Conservation (phyloP, 805 yeast genomes). For the Pichia californica region DNA sequence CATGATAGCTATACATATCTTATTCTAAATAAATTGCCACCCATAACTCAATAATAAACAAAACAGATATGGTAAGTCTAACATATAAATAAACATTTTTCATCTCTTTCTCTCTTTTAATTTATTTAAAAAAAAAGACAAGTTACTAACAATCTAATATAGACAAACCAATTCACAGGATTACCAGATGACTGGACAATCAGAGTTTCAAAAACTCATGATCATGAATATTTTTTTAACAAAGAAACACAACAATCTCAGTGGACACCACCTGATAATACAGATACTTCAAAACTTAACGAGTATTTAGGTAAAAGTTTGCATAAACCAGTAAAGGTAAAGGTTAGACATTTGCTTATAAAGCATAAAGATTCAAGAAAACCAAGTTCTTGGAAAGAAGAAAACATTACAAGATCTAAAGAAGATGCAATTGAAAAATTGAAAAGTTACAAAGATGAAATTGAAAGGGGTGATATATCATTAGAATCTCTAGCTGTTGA, state of each 20-base stretch:
- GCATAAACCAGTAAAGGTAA: slow-evolving; percentile 58
- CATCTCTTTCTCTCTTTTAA: no score
- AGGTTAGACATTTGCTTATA: slow-evolving; percentile 75
- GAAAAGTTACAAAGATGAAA: slow-evolving; percentile 48
- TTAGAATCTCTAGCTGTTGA: slow-evolving; percentile 70
- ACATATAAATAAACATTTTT: no score
- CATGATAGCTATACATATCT: no score
- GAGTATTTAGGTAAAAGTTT: slow-evolving; percentile 43
- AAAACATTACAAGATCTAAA: slow-evolving; percentile 68
- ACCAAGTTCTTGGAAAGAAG: slow-evolving; percentile 83
- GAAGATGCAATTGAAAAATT: slow-evolving; percentile 75
- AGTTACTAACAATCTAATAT: not conserved
- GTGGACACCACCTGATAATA: slow-evolving; percentile 90
- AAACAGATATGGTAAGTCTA: no score
- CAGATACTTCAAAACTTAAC: slow-evolving; percentile 55
- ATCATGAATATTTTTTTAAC: slow-evolving; percentile 78
- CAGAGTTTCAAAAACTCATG: slow-evolving; percentile 68
- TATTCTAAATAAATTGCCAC: no score
- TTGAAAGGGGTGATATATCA: slow-evolving; percentile 56
- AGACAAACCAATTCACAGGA: slow-evolving; percentile 47
- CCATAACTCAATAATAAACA: no score
- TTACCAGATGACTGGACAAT: slow-evolving; percentile 84
- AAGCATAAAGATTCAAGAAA: slow-evolving; percentile 81
- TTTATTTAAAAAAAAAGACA: no score
- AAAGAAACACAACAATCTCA: slow-evolving; percentile 62